Evolutionary conservation across 805 yeast species (phyloP).

Genomic region (Ogataea ganodermae): DNA sequence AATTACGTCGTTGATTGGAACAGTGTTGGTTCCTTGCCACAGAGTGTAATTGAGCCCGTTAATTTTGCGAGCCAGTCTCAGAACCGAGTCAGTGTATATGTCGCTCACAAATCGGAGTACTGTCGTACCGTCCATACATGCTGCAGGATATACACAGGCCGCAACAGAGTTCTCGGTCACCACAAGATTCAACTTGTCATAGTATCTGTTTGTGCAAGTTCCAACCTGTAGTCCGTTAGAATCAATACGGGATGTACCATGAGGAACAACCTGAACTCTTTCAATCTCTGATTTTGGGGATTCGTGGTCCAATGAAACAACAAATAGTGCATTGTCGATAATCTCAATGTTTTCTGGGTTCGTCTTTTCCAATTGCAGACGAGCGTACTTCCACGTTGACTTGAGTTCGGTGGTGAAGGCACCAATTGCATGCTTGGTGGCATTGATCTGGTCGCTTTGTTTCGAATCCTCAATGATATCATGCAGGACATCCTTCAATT

Average conservation of each 20-base stretch:
- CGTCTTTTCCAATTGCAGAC: constrained; percentile 42
- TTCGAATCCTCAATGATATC: constrained; percentile 43
- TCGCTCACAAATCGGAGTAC: constrained; percentile 58
- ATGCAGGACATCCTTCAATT: constrained; percentile 46
- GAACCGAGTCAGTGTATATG: constrained; percentile 57
- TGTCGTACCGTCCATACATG: constrained; percentile 60
- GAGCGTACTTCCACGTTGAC: constrained; percentile 48
- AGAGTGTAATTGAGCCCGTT: constrained; percentile 58
- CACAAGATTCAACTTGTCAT: constrained; percentile 57
- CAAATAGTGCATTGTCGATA: constrained; percentile 54
- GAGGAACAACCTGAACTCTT: constrained; percentile 50
- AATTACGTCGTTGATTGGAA: constrained; percentile 32
- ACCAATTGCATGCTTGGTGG: constrained; percentile 51
- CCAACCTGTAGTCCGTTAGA: constrained; percentile 54
- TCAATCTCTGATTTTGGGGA: constrained; percentile 49
- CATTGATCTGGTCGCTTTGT: constrained; percentile 38
- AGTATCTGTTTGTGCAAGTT: constrained; percentile 60
- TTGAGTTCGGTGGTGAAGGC: constrained; percentile 56
- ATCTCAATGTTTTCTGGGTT: constrained; percentile 39
- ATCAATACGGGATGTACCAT: constrained; percentile 50
- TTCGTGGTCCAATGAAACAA: constrained; percentile 51
- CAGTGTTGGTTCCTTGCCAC: constrained; percentile 47
- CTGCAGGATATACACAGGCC: constrained; percentile 60
- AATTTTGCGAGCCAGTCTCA: constrained; percentile 57
- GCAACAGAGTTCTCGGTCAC: constrained; percentile 58